Evolutionary conservation across 1,284 basidiomycete species (phyloP).

Genomic region (Moesziomyces globuligerus): DNA sequence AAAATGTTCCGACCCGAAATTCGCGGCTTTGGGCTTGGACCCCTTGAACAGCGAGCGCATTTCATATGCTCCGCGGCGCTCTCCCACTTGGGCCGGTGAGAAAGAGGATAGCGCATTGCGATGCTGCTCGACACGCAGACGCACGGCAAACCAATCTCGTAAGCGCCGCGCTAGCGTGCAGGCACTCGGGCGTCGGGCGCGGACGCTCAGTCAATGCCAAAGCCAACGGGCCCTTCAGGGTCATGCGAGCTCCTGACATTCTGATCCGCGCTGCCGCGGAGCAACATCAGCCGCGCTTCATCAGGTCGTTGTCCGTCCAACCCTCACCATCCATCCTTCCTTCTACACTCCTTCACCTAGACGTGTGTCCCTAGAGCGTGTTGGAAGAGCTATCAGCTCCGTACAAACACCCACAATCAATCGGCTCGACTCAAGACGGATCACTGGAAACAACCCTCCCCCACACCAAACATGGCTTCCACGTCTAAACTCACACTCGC

Average conservation of each 20-base stretch:
- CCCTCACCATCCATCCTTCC: too few relatives aligned
- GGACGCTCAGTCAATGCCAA: too few relatives aligned
- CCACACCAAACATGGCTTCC: constrained; percentile 23
- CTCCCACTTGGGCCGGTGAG: not conserved
- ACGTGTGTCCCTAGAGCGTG: not conserved
- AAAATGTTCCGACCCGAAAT: not conserved
- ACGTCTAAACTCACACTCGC: constrained; percentile 32
- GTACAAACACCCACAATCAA: not conserved
- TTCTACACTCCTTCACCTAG: not conserved
- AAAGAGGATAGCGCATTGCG: not conserved
- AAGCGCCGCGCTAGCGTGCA: too few relatives aligned
- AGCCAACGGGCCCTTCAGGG: too few relatives aligned
- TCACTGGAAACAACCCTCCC: not conserved
- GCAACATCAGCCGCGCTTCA: too few relatives aligned
- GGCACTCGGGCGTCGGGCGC: too few relatives aligned
- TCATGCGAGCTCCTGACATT: too few relatives aligned
- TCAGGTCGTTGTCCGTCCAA: too few relatives aligned
- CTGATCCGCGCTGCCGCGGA: too few relatives aligned
- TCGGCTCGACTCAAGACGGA: not conserved
- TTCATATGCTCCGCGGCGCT: not conserved
- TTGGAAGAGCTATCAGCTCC: not conserved
- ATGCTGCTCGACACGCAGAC: not conserved
- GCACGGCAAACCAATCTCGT: not conserved
- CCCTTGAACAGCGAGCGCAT: too few relatives aligned
- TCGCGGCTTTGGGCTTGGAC: not conserved